A percentile compares a stretch with the other conserved stretches of the same genome.
Conservation (phyloP, 1,284 basidiomycete genomes). For the Austroboletus niveus region DNA sequence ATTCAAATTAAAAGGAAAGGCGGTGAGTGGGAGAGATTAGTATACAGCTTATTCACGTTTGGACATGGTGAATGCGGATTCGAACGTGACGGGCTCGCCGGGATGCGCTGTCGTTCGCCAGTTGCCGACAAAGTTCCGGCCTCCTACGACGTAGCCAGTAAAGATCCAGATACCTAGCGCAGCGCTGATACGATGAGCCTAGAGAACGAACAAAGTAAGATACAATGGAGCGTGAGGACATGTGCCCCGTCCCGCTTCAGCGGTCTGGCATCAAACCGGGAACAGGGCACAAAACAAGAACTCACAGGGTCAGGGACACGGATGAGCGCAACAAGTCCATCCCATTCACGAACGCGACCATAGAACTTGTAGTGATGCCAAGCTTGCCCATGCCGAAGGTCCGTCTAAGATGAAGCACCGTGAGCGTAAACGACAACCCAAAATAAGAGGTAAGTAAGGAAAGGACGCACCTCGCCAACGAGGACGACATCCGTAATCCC, state of each 20-base stretch:
- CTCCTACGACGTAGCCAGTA: conserved; percentile 66
- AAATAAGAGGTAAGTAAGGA: not conserved
- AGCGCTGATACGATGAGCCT: conserved; percentile 8
- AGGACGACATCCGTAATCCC: conserved; percentile 59
- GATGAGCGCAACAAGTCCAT: conserved; percentile 65
- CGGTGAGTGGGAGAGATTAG: not conserved
- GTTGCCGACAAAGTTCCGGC: conserved; percentile 64
- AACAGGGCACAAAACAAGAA: conserved; percentile 3
- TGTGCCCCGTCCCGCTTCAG: no score
- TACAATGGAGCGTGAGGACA: no score
- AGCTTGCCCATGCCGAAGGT: conserved; percentile 52
- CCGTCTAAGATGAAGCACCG: conserved; percentile 39
- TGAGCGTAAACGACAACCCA: conserved; percentile 2
- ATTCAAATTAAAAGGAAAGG: not conserved
- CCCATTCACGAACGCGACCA: conserved; percentile 64
- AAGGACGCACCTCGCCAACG: conserved; percentile 46
- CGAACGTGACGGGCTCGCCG: conserved; percentile 44
- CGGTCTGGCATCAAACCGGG: not conserved
- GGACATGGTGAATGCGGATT: conserved; percentile 58
- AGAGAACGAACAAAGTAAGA: not conserved
- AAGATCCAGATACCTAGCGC: conserved; percentile 51
- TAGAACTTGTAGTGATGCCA: conserved; percentile 61
- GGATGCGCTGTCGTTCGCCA: conserved; percentile 52
- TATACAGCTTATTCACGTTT: conserved; percentile 31
- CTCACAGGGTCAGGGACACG: conserved; percentile 47